Percentiles rank a stretch among this genome's conserved stretches.
These are phyloP conservation scores for Mikania micrantha DNA, from an alignment of 129 eudicot species.

Conservation along the genomic window DNA sequence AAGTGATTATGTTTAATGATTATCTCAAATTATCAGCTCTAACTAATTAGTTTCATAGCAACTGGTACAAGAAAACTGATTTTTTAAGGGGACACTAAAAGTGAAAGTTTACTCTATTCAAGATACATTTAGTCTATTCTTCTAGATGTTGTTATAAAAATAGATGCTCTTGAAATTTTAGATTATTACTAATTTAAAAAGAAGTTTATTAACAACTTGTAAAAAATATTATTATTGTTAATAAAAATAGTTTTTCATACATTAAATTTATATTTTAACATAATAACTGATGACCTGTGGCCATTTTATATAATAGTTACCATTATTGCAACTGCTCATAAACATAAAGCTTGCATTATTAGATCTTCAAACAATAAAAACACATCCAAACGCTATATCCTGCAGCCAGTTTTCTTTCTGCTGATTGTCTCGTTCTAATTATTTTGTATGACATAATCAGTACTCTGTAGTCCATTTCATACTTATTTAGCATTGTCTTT, in stretches of 20 bases:
- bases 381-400: background rate
- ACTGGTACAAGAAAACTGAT: background rate
- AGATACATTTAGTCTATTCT: background rate
- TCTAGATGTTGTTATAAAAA: background rate
- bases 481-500: slow-evolving; percentile 8
- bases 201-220: background rate
- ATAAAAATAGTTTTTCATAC: background rate
- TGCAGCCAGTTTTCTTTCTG: background rate
- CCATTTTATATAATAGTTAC: background rate
- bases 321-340: background rate
- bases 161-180: background rate
- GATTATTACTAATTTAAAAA: background rate
- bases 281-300: background rate
- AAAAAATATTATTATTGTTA: background rate
- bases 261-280: background rate
- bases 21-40: background rate
- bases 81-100: background rate
- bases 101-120: background rate
- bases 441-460: background rate
- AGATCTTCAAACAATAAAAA: background rate
- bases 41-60: background rate
- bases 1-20: background rate
- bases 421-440: background rate
- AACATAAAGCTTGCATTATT: no score
- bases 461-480: background rate